These are phyloP conservation scores for Aaosphaeria pasadenensis DNA, from an alignment of 2,329 filamentous ascomycete species.

Conservation along the genomic window DNA sequence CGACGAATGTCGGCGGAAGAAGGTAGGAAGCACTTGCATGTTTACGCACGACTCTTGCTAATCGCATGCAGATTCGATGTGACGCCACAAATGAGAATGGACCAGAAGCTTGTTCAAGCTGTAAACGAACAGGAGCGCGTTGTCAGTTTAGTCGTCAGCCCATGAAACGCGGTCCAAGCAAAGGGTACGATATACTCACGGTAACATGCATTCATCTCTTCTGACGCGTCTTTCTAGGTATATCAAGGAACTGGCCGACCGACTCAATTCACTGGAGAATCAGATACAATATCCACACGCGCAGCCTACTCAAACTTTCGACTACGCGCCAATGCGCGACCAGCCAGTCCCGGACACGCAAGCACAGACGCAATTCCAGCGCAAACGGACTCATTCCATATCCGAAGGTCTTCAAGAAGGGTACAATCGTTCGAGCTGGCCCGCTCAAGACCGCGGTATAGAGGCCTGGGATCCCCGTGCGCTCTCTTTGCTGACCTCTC, in stretches of 20 bases:
- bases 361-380: constrained; percentile 27
- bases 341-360: constrained; percentile 28
- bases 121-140: constrained; percentile 37
- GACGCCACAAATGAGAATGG: constrained; percentile 40
- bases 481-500: constrained; percentile 19
- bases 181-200: constrained; percentile 27
- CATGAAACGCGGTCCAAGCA: constrained; percentile 42
- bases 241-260: constrained; percentile 40
- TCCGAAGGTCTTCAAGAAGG: constrained; percentile 33
- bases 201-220: not conserved
- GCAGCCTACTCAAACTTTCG: constrained; percentile 21
- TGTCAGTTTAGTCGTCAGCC: constrained; percentile 41
- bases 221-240: constrained; percentile 27
- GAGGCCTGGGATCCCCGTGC: constrained; percentile 5
- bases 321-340: constrained; percentile 27
- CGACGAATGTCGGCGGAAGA: constrained; percentile 41
- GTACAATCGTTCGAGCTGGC: constrained; percentile 31
- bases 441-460: constrained; percentile 34
- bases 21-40: constrained; percentile 21
- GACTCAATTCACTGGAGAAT: constrained; percentile 36
- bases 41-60: constrained; percentile 7
- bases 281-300: constrained; percentile 32
- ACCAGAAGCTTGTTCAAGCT: constrained; percentile 39
- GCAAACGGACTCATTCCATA: constrained; percentile 39
- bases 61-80: constrained; percentile 34